phyloP scores from a whole-genome alignment of 148 eudicot species.

The Fagopyrum tataricum region DNA sequence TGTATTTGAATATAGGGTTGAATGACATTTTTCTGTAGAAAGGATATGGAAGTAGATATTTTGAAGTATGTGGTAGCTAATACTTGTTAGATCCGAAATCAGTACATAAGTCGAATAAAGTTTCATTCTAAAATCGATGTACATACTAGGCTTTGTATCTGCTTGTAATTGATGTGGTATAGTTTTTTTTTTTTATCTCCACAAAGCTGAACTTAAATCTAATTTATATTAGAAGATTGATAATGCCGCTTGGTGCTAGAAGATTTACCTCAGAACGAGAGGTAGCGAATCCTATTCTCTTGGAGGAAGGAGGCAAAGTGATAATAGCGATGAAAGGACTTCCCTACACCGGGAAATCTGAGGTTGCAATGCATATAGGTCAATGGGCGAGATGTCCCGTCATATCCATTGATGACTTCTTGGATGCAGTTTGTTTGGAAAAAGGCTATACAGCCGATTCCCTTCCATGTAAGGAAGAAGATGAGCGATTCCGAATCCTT shows the following conservation, averaged over 20 bases:
- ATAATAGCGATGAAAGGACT: no score
- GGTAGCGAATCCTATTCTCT: no score
- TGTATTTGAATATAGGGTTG: neutral
- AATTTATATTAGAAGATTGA: neutral
- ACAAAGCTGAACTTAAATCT: no score
- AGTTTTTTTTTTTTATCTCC: no score
- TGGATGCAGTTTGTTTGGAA: neutral
- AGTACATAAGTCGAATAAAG: no score
- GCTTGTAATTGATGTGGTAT: no score
- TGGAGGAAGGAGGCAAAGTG: no score
- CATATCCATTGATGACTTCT: neutral
- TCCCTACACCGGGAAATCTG: neutral
- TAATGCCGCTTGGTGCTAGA: neutral
- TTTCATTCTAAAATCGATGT: no score
- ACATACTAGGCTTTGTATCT: no score
- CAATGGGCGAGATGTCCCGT: neutral
- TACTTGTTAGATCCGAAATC: no score
- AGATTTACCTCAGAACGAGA: neutral
- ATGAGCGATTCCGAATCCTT: neutral
- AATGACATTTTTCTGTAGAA: neutral
- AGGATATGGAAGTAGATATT: neutral
- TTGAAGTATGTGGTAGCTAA: neutral
- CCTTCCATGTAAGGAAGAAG: neutral
- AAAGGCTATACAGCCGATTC: neutral
- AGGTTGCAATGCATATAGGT: neutral